A percentile compares a stretch with the other conserved stretches of the same genome.
phyloP scores from a whole-genome alignment of 2,329 filamentous ascomycete species.

The Fusarium sp. region DNA sequence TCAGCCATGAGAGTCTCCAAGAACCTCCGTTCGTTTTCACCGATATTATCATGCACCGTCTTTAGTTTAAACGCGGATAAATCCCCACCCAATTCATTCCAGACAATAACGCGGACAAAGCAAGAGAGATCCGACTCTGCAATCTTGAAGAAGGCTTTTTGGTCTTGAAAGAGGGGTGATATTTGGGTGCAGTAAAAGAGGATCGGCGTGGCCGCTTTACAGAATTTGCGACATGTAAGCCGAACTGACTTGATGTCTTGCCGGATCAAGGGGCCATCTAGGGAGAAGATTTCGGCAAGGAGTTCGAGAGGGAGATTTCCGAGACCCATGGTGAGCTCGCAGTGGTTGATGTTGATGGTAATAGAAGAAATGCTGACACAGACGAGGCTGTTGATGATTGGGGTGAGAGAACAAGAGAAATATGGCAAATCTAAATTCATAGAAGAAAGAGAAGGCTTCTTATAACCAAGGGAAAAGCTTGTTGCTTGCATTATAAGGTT shows the following conservation, averaged over 20 bases:
- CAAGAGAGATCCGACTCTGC: not conserved
- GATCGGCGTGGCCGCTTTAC: not conserved
- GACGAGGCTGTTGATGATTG: no score
- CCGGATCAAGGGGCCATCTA: not conserved
- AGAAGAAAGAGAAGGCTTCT: no score
- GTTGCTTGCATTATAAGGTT: no score
- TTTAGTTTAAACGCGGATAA: not conserved
- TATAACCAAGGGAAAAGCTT: no score
- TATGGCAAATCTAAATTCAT: no score
- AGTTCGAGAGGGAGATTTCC: not conserved
- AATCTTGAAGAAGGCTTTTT: slow-evolving; percentile 3
- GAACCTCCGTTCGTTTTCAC: not conserved
- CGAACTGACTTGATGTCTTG: slow-evolving; percentile 19
- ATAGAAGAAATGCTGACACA: no score
- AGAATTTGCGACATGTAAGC: slow-evolving; percentile 1
- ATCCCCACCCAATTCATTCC: slow-evolving; percentile 20
- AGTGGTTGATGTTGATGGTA: no score
- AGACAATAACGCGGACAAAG: slow-evolving; percentile 6
- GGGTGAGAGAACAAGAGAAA: no score
- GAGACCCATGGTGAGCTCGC: not conserved
- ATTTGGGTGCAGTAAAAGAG: slow-evolving; percentile 13
- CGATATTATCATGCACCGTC: no score
- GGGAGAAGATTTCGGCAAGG: not conserved
- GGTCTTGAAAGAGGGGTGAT: slow-evolving; percentile 4
- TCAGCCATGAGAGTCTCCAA: not conserved